phyloP scores from a whole-genome alignment of 2,329 filamentous ascomycete genomes.

The Aspergillus costaricaensis region DNA sequence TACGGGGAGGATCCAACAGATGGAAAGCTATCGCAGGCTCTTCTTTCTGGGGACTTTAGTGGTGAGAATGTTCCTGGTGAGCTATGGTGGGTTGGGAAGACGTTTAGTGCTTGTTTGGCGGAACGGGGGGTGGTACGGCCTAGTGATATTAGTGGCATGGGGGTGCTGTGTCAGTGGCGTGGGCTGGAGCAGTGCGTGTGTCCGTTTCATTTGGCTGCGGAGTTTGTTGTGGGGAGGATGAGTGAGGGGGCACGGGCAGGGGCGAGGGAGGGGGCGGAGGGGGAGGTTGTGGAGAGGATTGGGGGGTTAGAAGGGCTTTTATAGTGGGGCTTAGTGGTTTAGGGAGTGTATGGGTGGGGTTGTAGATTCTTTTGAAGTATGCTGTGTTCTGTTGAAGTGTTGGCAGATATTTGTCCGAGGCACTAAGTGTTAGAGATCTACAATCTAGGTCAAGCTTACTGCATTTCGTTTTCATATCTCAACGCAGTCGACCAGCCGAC shows the following conservation, averaged over 20 bases:
- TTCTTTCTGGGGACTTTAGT: neutral
- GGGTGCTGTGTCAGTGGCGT: neutral
- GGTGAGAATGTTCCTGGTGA: neutral
- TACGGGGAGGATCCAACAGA: neutral
- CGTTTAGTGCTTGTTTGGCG: neutral
- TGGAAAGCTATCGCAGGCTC: neutral
- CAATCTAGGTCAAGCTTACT: too few relatives aligned
- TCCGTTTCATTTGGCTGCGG: neutral
- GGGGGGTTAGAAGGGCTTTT: neutral
- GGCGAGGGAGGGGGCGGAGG: neutral
- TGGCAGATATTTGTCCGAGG: too few relatives aligned
- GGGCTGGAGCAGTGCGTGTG: neutral
- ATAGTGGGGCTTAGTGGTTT: neutral
- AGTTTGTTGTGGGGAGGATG: neutral
- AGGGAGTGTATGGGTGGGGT: too few relatives aligned
- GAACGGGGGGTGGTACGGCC: neutral
- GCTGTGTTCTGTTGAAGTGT: too few relatives aligned
- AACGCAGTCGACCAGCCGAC: accelerated
- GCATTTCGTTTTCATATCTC: too few relatives aligned
- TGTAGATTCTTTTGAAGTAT: too few relatives aligned
- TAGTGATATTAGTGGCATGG: neutral
- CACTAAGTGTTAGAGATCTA: too few relatives aligned
- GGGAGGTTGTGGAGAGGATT: neutral
- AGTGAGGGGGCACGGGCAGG: neutral
- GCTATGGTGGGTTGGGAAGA: neutral